Base-by-base conservation (phyloP, 2,329 filamentous ascomycete genomes). In the Tolypocladium paradoxum region DNA sequence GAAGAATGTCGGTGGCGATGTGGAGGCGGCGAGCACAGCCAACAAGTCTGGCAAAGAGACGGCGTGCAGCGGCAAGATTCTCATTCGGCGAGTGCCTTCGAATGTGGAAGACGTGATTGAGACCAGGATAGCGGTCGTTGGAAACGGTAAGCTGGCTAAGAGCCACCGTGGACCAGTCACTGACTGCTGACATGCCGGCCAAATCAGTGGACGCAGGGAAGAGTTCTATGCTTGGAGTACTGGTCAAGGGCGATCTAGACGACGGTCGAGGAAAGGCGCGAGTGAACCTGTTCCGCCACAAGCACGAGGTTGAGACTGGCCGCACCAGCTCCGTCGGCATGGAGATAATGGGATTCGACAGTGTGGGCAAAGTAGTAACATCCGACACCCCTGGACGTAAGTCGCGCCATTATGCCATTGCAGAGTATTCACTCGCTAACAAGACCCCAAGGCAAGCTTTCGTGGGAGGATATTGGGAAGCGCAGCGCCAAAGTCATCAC, bases 291-390 rank as follows among this genome's bases (percentile, higher is more conserved):
- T 99, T 99, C 72, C 83, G 93, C 18, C 93, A 99, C 70, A 97
- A 99, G 71, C 93, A 99, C 65, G 93, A 99, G 71, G 87, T 97
- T 40, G 93, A 99, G 70, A 93, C 88, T 48, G 93, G 93, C 1
- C 81, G 93, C 59, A 99, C 93, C 11, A 96, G 90, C 66, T 96
- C 91, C 0, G 93, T 99, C 0, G 92, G 93, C 43, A 95, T 97
- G 91, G 93, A 99, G 69, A 97, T 97, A 56, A 90, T 97, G 86
- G 93, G 93, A 2, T 99, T 96, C 62, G 90, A 97, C 68, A 90
- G 87, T 50, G 79, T 81, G 53, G 92, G 93, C 31, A 82, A 91
- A 29, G 86, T 96, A 31, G 81, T 97, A 18, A 82, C 84, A 18
- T 92, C 88, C 38, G 87, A 87, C 54, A 87, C 85, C 0, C 88